These are phyloP conservation scores for Citrus trifoliata DNA, from an alignment of 345 rosid species.

Conservation along the genomic window DNA sequence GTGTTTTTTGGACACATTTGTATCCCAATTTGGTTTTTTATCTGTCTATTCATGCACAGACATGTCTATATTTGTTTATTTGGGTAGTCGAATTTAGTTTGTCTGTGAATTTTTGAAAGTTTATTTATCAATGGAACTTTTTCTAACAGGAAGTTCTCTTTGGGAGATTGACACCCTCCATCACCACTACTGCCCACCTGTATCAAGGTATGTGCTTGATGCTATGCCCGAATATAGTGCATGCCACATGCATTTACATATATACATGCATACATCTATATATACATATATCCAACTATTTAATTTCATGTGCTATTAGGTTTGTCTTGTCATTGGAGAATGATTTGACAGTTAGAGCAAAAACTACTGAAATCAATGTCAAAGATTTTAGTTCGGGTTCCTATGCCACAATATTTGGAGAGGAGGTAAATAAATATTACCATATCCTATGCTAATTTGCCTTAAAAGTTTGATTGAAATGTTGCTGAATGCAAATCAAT, in stretches of 20 bases:
- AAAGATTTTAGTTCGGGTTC: slow-evolving; percentile 89
- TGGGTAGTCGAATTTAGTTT: not conserved
- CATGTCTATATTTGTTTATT: not conserved
- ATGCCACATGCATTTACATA: fast-evolving
- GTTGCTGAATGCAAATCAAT: not conserved
- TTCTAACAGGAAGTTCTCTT: slow-evolving; percentile 75
- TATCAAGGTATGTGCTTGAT: slow-evolving; percentile 64
- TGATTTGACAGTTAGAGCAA: slow-evolving; percentile 81
- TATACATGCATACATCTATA: not conserved
- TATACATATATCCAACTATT: not conserved
- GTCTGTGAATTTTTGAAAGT: not conserved
- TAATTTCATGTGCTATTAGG: slow-evolving; percentile 36
- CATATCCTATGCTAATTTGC: not conserved
- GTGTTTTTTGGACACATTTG: not conserved
- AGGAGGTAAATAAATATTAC: slow-evolving; percentile 68
- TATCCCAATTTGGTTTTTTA: not conserved
- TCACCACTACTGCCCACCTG: slow-evolving; percentile 92
- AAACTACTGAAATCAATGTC: slow-evolving; percentile 64
- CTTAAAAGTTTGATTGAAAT: not conserved
- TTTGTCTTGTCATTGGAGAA: slow-evolving; percentile 79
- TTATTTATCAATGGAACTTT: not conserved
- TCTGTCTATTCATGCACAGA: not conserved
- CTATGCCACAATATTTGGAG: slow-evolving; percentile 82
- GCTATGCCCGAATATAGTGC: not conserved
- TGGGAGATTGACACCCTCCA: slow-evolving; percentile 91